Evolutionary conservation across 2,329 filamentous ascomycete species (phyloP).

Genomic region (Lachnum nothofagi): DNA sequence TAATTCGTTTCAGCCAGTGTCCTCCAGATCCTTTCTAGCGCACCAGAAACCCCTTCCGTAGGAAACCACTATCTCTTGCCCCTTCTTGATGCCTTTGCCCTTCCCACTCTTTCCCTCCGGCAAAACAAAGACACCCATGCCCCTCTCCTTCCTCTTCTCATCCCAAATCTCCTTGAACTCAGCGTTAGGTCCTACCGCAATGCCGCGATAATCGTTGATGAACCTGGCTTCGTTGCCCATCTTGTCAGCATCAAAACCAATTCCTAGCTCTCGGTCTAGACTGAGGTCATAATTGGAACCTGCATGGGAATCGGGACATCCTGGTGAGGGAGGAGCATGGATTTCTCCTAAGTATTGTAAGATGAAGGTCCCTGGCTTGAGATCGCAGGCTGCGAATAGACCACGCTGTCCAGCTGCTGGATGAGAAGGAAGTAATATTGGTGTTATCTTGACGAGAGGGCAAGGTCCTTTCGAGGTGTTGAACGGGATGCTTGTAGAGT

Average conservation of each 20-base stretch:
- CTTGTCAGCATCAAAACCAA: slow-evolving; percentile 56
- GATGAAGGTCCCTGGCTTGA: slow-evolving; percentile 52
- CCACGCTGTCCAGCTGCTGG: slow-evolving; percentile 55
- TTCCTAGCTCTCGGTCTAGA: slow-evolving; percentile 50
- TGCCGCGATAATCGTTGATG: slow-evolving; percentile 62
- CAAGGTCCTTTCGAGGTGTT: slow-evolving; percentile 41
- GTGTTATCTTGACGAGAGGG: slow-evolving; percentile 48
- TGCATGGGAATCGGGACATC: slow-evolving; percentile 34
- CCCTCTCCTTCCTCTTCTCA: slow-evolving; percentile 44
- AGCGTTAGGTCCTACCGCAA: slow-evolving; percentile 35
- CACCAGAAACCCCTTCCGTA: slow-evolving; percentile 66
- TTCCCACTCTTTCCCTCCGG: slow-evolving; percentile 40
- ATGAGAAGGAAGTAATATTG: slow-evolving; percentile 47
- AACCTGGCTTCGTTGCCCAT: slow-evolving; percentile 61
- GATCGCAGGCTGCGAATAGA: slow-evolving; percentile 52
- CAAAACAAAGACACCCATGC: slow-evolving; percentile 55
- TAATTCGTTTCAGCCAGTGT: background rate
- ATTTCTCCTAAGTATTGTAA: slow-evolving; percentile 58
- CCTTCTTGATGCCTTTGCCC: slow-evolving; percentile 45
- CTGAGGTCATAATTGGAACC: slow-evolving; percentile 60
- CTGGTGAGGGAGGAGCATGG: slow-evolving; percentile 38
- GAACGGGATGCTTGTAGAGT: slow-evolving; percentile 32
- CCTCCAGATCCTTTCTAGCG: slow-evolving; percentile 37
- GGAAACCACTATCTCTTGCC: slow-evolving; percentile 60
- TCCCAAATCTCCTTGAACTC: slow-evolving; percentile 59